Evolutionary conservation across 2,329 filamentous ascomycete species (phyloP).

Genomic region (Diaporthe sp.): DNA sequence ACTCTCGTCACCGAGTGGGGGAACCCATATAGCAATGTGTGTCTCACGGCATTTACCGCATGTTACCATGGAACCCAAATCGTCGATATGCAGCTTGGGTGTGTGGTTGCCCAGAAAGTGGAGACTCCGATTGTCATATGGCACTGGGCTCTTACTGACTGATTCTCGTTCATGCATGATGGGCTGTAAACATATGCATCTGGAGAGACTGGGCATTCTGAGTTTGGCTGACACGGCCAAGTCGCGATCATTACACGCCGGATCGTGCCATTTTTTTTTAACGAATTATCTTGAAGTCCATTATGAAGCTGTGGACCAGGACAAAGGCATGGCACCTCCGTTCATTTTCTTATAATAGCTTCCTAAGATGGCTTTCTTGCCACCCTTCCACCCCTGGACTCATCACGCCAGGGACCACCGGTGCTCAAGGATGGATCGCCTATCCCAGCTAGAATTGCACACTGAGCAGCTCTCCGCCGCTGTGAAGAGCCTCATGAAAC

Average conservation of each 20-base stretch:
- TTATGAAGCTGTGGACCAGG: background rate
- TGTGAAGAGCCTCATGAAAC: background rate
- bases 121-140: background rate
- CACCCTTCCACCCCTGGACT: too few relatives aligned
- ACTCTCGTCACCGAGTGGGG: background rate
- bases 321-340: background rate
- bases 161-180: background rate
- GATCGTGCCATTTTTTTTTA: background rate
- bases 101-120: background rate
- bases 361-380: too few relatives aligned
- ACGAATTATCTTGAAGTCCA: background rate
- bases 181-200: too few relatives aligned
- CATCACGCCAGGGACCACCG: background rate
- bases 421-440: background rate
- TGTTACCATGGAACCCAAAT: background rate
- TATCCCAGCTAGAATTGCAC: background rate
- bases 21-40: too few relatives aligned
- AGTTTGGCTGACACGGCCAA: too few relatives aligned
- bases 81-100: conserved; percentile 7
- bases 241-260: background rate
- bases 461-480: background rate
- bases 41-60: background rate
- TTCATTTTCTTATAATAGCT: background rate
- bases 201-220: too few relatives aligned
- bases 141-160: background rate